Evolutionary conservation across 2,329 filamentous ascomycete species (phyloP).

Genomic region (Aspergillus ustus): DNA sequence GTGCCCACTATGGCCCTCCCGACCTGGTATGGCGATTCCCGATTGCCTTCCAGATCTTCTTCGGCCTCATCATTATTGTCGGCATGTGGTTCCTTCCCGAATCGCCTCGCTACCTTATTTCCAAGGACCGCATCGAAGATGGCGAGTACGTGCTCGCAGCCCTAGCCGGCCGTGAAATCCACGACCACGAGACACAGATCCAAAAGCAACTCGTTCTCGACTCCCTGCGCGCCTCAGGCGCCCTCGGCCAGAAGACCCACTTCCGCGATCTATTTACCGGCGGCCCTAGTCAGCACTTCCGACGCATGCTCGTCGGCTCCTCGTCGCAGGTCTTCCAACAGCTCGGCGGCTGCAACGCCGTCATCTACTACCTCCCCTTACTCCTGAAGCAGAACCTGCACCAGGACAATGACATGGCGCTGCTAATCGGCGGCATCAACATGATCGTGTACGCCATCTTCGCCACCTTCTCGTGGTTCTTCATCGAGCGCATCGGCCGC

Average conservation of each 20-base stretch:
- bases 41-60: slow-evolving; percentile 58
- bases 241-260: slow-evolving; percentile 52
- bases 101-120: slow-evolving; percentile 52
- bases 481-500: slow-evolving; percentile 55
- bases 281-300: slow-evolving; percentile 46
- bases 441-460: slow-evolving; percentile 53
- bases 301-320: slow-evolving; percentile 46
- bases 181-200: slow-evolving; percentile 61
- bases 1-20: slow-evolving; percentile 41
- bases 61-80: slow-evolving; percentile 51
- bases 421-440: slow-evolving; percentile 58
- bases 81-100: slow-evolving; percentile 52
- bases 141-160: slow-evolving; percentile 57
- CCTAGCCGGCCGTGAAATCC: slow-evolving; percentile 52
- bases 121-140: slow-evolving; percentile 51
- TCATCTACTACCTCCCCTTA: slow-evolving; percentile 56
- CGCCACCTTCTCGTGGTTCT: slow-evolving; percentile 52
- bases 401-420: slow-evolving; percentile 47
- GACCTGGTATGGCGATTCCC: slow-evolving; percentile 57
- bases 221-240: slow-evolving; percentile 66
- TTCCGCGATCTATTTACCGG: slow-evolving; percentile 49
- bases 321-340: slow-evolving; percentile 53
- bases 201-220: slow-evolving; percentile 73
- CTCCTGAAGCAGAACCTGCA: slow-evolving; percentile 54
- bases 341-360: slow-evolving; percentile 55